Percentiles rank a stretch among this genome's conserved stretches.
These are phyloP conservation scores for Clonostachys chloroleuca DNA, from an alignment of 2,329 filamentous ascomycete species.

Conservation along the genomic window DNA sequence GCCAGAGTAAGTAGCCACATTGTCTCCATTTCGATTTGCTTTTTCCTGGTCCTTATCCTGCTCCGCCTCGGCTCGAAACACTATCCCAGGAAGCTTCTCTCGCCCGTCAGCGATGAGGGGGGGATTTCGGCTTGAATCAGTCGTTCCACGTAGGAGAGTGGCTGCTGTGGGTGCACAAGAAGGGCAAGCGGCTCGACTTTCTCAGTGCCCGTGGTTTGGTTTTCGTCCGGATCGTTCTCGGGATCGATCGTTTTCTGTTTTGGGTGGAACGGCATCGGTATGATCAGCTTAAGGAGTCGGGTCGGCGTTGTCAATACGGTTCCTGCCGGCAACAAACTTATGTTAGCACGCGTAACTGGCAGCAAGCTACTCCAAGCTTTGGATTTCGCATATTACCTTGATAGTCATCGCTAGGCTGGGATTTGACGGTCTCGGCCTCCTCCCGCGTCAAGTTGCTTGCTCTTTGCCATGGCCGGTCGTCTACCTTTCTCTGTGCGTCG, in stretches of 20 bases:
- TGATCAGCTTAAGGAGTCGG: slow-evolving; percentile 72
- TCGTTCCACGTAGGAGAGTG: slow-evolving; percentile 83
- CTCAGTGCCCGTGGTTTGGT: slow-evolving; percentile 26
- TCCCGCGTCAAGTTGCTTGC: slow-evolving; percentile 40
- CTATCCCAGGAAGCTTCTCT: slow-evolving; percentile 69
- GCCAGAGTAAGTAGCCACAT: slow-evolving; percentile 68
- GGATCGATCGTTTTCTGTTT: slow-evolving; percentile 33
- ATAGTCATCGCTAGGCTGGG: slow-evolving; percentile 21
- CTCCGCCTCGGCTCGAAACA: slow-evolving; percentile 75
- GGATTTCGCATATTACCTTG: not conserved
- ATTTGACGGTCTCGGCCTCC: slow-evolving; percentile 14
- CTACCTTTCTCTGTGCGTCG: slow-evolving; percentile 47
- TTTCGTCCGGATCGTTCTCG: slow-evolving; percentile 25
- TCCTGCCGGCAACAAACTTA: slow-evolving; percentile 30
- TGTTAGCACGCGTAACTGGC: not conserved
- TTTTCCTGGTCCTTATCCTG: slow-evolving; percentile 41
- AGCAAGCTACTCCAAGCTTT: not conserved
- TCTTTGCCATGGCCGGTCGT: slow-evolving; percentile 62
- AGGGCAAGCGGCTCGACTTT: slow-evolving; percentile 77
- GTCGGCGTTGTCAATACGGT: slow-evolving; percentile 79
- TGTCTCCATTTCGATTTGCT: slow-evolving; percentile 16
- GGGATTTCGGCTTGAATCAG: slow-evolving; percentile 86
- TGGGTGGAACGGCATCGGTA: slow-evolving; percentile 56
- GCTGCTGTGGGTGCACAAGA: slow-evolving; percentile 84
- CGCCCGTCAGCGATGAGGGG: slow-evolving; percentile 56